Conservation (phyloP, 2,329 filamentous ascomycete species). For the Magnaporthales sp. region DNA sequence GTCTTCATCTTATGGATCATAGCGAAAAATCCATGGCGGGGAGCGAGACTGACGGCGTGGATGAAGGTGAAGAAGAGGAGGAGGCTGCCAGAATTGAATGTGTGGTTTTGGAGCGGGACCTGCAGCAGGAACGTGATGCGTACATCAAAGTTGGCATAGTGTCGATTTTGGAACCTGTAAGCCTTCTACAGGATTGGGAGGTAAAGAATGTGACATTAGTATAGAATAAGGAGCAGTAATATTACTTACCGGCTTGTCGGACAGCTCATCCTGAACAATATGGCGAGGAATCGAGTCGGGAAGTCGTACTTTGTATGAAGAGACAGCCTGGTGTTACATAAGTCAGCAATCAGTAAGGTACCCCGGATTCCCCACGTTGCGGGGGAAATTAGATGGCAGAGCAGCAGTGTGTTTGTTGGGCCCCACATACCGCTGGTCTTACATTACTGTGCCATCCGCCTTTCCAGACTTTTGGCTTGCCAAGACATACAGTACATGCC, state of each 20-base stretch:
- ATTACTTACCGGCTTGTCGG: neutral
- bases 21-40: neutral
- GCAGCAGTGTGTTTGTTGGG: neutral
- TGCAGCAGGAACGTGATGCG: neutral
- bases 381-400: constrained; percentile 1
- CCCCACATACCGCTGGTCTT: neutral
- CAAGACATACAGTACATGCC: neutral
- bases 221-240: neutral
- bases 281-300: neutral
- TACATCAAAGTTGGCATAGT: neutral
- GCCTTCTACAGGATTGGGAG: neutral
- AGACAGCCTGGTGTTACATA: neutral
- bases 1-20: neutral
- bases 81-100: neutral
- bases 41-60: neutral
- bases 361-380: neutral
- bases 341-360: neutral
- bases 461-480: neutral
- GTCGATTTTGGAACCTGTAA: neutral
- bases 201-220: neutral
- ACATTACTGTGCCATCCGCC: neutral
- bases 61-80: neutral
- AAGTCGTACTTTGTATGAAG: neutral
- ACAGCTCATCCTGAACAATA: neutral
- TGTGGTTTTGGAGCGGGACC: neutral